Evolutionary conservation across 1,284 basidiomycete species (phyloP), one percentile per base, ranked within the genome.

Genomic region (Cerrena zonata): DNA sequence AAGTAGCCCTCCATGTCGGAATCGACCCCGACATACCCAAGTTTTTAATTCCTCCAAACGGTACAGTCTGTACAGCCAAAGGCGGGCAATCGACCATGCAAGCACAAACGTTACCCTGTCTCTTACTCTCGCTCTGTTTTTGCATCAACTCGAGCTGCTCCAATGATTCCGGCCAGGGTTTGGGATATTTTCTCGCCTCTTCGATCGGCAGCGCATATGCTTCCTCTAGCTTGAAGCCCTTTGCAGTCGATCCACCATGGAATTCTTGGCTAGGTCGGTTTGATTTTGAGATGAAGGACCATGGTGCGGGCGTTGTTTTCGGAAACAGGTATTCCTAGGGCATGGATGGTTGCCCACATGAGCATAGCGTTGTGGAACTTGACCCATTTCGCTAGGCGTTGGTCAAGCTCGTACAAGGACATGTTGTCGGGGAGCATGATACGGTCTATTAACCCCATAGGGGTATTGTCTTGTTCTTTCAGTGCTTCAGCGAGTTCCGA

Each of bases 301-400:
- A 58, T 56, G 21, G 58, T 61, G 48, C 57, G 58, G 23, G 59
- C 48, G 51, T 58, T 58, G 2, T 25, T 24, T 48, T 61, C 12
- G 55, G 57, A 52, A 11, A 46, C 48, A 27, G 55, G 53, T 19
- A 62, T 56, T 30, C 53, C 51, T 12, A 63, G 50, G n/a, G 61
- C 60, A 45, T 64, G 57, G 25, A 64, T 50, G 13, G 57, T 57
- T 7, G 61, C 58, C 27, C 48, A 54, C 58, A 63, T 64, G 53
- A 64, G 58, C n/a, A 58, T 57, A 30, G 55, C 38, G 47, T 47
- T 56, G 53, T 65, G 62, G 50, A 55, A 62, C 25, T 52, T 50
- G 45, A 63, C 61, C 63, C 62, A 64, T 48, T 59, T 60, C 50
- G 62, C 63, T 48, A 65, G 59, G 22, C 58, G 61, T 53, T 61